Percentiles rank a stretch among this genome's conserved stretches.
These are phyloP conservation scores for Daldinia vernicosa DNA, from an alignment of 495 filamentous ascomycete genomes.

Conservation along the genomic window DNA sequence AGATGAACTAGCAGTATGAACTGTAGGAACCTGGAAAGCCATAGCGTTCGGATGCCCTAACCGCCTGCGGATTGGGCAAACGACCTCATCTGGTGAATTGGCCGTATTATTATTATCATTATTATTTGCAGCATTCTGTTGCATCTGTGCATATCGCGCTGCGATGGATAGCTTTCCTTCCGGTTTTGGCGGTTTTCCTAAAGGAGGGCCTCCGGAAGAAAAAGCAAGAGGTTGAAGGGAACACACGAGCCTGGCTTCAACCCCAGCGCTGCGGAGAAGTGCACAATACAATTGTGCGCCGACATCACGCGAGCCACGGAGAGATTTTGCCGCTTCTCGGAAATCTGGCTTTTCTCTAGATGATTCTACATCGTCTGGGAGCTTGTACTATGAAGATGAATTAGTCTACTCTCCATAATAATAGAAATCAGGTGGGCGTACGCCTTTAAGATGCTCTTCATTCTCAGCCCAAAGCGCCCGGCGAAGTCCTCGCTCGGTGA, in stretches of 20 bases:
- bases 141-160: conserved; percentile 46
- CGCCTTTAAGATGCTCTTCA: conserved; percentile 65
- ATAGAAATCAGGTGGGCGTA: conserved; percentile 45
- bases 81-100: conserved; percentile 18
- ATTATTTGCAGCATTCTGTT: conserved; percentile 34
- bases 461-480: conserved; percentile 77
- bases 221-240: conserved; percentile 88
- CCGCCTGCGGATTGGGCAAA: conserved; percentile 46
- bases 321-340: conserved; percentile 65
- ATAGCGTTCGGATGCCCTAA: conserved; percentile 56
- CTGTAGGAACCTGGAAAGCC: conserved; percentile 49
- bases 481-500: conserved; percentile 75
- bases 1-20: conserved; percentile 36
- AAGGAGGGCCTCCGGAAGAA: conserved; percentile 59
- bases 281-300: conserved; percentile 92
- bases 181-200: conserved; percentile 57
- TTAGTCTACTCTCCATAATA: conserved; percentile 37
- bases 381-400: conserved; percentile 52
- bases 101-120: conserved; percentile 5
- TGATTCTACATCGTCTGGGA: conserved; percentile 63
- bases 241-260: conserved; percentile 89
- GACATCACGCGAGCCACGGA: conserved; percentile 85
- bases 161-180: conserved; percentile 40
- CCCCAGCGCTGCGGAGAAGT: conserved; percentile 76
- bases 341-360: conserved; percentile 74